These are phyloP conservation scores for Phytophthora niederhauseri DNA, from an alignment of 352 stramenopile species.

Conservation along the genomic window DNA sequence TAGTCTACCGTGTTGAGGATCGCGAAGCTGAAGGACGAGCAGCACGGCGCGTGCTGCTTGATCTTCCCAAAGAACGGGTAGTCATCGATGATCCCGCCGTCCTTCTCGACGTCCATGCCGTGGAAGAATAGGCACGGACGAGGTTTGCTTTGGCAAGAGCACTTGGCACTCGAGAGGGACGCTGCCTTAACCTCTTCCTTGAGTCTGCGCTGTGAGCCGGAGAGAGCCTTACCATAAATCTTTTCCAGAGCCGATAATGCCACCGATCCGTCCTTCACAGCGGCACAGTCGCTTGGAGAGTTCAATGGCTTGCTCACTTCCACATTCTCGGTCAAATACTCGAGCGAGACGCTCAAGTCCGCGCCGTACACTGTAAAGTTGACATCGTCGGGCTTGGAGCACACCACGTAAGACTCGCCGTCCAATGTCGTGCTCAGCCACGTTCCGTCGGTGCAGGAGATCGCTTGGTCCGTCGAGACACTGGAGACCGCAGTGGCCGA, in stretches of 20 bases:
- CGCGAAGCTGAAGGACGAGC: slow-evolving; percentile 1
- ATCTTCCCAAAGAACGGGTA: neutral
- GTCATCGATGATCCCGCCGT: slow-evolving; percentile 3
- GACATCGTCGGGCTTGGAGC: neutral
- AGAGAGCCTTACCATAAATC: neutral
- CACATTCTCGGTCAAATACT: neutral
- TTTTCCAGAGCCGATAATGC: neutral
- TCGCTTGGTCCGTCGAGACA: neutral
- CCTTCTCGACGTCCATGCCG: slow-evolving; percentile 37
- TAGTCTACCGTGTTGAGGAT: slow-evolving; percentile 1
- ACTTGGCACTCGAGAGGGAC: slow-evolving; percentile 5
- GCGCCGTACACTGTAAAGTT: neutral
- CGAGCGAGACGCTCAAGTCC: neutral
- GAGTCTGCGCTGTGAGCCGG: neutral
- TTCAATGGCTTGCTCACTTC: neutral
- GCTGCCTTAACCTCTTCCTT: neutral
- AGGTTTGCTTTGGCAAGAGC: slow-evolving; percentile 31
- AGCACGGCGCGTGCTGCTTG: neutral
- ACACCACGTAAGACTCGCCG: neutral
- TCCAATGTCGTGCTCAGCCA: neutral
- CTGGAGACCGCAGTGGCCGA: neutral
- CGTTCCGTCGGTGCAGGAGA: slow-evolving; percentile 1
- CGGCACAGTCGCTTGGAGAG: neutral
- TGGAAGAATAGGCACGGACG: slow-evolving; percentile 53
- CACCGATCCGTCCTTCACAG: neutral